phyloP scores from a whole-genome alignment of 2,329 filamentous ascomycete genomes.

The Rhynchosporium graminicola region DNA sequence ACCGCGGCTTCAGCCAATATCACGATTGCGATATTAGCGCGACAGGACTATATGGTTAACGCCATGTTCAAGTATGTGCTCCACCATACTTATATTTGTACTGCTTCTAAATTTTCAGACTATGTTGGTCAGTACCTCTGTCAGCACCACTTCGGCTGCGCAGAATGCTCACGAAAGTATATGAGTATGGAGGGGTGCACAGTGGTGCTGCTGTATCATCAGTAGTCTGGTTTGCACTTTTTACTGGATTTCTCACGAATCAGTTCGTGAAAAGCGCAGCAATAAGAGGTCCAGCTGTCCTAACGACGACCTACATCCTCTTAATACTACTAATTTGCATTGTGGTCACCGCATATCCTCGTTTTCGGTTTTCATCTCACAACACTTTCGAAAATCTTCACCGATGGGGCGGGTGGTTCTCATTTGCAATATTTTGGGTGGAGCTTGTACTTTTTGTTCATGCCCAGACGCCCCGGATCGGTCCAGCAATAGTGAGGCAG shows the following conservation, averaged over 20 bases:
- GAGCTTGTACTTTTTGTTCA: conserved; percentile 46
- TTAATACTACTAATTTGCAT: conserved; percentile 49
- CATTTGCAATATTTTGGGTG: conserved; percentile 52
- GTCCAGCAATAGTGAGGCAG: conserved; percentile 19
- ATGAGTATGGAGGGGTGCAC: conserved; percentile 55
- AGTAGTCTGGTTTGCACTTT: conserved; percentile 49
- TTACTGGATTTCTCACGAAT: conserved; percentile 38
- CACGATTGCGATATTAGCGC: conserved; percentile 49
- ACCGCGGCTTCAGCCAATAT: conserved; percentile 45
- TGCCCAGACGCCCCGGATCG: background rate
- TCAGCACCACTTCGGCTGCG: conserved; percentile 51
- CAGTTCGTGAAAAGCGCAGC: conserved; percentile 15
- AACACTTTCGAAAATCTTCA: conserved; percentile 58
- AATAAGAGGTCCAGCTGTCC: conserved; percentile 17
- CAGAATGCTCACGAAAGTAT: conserved; percentile 50
- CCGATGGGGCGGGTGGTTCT: conserved; percentile 56
- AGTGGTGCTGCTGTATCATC: conserved; percentile 51
- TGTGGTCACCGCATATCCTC: conserved; percentile 51
- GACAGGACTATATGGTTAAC: conserved; percentile 56
- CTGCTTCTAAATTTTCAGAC: conserved; percentile 16
- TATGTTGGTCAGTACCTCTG: conserved; percentile 48
- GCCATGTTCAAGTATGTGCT: conserved; percentile 44
- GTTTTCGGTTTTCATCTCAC: conserved; percentile 51
- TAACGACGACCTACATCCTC: conserved; percentile 35
- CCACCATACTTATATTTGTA: background rate